Evolutionary conservation across 208 protist genomes (phyloP), one percentile per base, ranked within the genome.

Genomic region (Phytomonas francai): DNA sequence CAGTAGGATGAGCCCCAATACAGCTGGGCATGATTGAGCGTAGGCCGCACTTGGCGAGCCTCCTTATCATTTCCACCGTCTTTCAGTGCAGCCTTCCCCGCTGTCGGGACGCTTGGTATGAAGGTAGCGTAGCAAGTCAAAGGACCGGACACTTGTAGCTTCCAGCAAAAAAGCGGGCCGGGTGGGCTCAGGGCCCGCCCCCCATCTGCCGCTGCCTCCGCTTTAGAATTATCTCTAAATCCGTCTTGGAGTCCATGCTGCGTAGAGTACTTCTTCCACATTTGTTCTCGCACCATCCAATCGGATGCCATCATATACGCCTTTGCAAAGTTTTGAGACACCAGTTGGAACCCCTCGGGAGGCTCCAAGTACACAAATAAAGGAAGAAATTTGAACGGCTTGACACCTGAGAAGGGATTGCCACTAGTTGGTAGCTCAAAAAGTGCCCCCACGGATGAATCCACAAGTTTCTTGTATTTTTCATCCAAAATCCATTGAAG

Each of bases 401-500:
- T 11, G 22, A 30, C 12, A 30, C 19, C n/a, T 19, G 22, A 45
- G 39, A 16, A 1, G 11, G 39, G 39, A 45, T 45, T 45, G 9
- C 1, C 39, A 11, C 9, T 14, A 22, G 39, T 45, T 14, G 39
- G 19, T 45, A 45, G 8, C 39, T 16, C 39, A 45, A 16, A 45
- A 7, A 66, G 30, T 7, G 68, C 67, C 12, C 30, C 30, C 27
- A 14, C n/a, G 5, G 16, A 0, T n/a, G 22, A 33, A 4, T n/a
- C 63, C 29, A 34, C 14, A 9, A 32, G 11, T 11, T 59, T n/a
- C 14, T 36, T 32, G 6, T 64, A 14, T 42, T 59, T 65, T 49
- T 45, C 45, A 27, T 34, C 31, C 0, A 78, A 57, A 14, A 73
- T 30, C 39, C 62, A 39, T 27, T 74, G 74, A 4, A 74, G 36